Evolutionary conservation across 176 grass and related monocot genomes (phyloP).

Genomic region (Canna indica): DNA sequence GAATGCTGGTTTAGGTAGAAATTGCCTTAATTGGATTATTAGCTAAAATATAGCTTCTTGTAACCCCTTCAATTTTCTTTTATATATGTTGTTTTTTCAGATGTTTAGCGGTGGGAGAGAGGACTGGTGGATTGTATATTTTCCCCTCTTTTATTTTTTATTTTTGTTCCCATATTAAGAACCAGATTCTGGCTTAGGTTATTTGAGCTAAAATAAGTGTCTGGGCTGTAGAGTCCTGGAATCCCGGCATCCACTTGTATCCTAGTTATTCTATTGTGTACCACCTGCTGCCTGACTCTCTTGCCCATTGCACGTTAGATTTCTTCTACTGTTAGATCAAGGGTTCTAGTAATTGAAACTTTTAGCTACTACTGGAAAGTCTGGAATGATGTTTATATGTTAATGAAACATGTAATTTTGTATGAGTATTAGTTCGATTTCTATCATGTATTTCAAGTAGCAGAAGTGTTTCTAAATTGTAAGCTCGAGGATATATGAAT

Average conservation of each 20-base stretch:
- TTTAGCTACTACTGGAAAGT: background rate
- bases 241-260: background rate
- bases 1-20: background rate
- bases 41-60: background rate
- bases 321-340: background rate
- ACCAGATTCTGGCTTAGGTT: constrained; percentile 3
- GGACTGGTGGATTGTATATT: background rate
- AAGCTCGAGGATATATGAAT: too few species aligned
- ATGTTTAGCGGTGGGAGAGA: background rate
- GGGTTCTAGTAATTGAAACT: background rate
- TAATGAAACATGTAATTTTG: background rate
- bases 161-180: background rate
- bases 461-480: too few species aligned
- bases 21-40: background rate
- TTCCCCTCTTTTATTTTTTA: background rate
- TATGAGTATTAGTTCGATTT: too few species aligned
- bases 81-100: background rate
- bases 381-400: background rate
- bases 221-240: background rate
- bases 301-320: background rate
- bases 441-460: too few species aligned
- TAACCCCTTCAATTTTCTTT: background rate
- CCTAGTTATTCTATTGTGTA: too few species aligned
- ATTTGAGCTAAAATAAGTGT: background rate
- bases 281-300: background rate